Conservation (phyloP, 148 eudicot species). For the Euryodendron excelsum region DNA sequence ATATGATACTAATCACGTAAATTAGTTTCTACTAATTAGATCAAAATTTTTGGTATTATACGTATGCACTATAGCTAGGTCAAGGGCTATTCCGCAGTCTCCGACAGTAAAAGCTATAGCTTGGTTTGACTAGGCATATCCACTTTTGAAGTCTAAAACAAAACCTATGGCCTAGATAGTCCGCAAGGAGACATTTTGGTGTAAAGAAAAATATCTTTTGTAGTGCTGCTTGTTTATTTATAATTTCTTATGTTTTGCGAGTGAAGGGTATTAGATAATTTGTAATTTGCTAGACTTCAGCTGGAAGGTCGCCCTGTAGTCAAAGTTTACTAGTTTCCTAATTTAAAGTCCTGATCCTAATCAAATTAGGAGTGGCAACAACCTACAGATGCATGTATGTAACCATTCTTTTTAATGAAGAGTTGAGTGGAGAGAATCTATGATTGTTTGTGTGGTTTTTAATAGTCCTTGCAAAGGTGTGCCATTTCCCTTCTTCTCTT, state of each 20-base stretch:
- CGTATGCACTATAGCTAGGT: no score
- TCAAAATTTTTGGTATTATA: no score
- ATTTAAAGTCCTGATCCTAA: neutral
- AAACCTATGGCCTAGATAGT: neutral
- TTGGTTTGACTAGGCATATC: neutral
- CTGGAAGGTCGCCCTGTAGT: neutral
- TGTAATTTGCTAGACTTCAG: neutral
- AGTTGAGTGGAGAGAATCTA: no score
- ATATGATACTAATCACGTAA: no score
- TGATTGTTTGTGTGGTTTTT: no score
- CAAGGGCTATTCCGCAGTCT: no score
- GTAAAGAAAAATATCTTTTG: neutral
- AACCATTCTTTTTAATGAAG: no score
- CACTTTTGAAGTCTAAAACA: neutral
- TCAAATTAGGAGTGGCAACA: neutral
- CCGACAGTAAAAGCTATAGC: neutral
- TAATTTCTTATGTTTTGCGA: neutral
- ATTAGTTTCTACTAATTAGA: no score
- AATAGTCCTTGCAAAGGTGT: no score
- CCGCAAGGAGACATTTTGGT: neutral
- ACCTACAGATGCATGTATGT: neutral
- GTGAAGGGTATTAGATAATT: neutral
- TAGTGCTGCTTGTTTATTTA: neutral
- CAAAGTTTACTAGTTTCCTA: neutral
- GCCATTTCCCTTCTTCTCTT: no score